phyloP scores from a whole-genome alignment of 306 rosid species.

The Alnus glutinosa region DNA sequence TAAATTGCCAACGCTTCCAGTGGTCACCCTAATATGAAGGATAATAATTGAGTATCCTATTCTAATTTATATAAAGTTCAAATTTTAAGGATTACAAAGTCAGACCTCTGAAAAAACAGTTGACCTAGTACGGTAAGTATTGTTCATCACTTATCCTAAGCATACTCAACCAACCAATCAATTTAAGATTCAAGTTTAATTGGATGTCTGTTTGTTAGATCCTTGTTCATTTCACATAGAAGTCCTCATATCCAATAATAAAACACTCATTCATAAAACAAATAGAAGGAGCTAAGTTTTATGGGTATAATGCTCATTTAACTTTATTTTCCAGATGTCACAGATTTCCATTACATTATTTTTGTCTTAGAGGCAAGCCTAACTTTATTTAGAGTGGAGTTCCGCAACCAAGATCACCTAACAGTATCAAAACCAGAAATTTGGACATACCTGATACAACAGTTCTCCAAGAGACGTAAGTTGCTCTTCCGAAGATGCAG shows the following conservation, averaged over 20 bases:
- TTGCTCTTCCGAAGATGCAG: constrained; percentile 67
- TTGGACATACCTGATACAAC: constrained; percentile 73
- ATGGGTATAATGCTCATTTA: not conserved
- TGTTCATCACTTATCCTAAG: not conserved
- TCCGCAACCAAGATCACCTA: not conserved
- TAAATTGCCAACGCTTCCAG: not conserved
- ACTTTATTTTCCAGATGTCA: not conserved
- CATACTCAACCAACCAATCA: not conserved
- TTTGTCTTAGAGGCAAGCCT: not conserved
- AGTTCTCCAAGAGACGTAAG: constrained; percentile 85
- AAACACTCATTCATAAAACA: not conserved
- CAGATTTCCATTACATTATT: not conserved
- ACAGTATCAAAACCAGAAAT: not conserved
- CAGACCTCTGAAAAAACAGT: not conserved
- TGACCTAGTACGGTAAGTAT: not conserved
- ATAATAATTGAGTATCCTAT: not conserved
- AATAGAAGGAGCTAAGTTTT: not conserved
- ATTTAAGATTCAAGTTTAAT: not conserved
- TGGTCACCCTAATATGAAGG: not conserved
- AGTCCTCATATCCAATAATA: not conserved
- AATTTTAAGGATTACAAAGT: not conserved
- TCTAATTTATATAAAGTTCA: not conserved
- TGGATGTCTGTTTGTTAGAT: not conserved
- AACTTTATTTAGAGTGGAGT: not conserved
- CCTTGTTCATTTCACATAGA: not conserved